These are phyloP conservation scores for Hygrophila difformis DNA, from an alignment of 257 asterid genomes.

Conservation along the genomic window DNA sequence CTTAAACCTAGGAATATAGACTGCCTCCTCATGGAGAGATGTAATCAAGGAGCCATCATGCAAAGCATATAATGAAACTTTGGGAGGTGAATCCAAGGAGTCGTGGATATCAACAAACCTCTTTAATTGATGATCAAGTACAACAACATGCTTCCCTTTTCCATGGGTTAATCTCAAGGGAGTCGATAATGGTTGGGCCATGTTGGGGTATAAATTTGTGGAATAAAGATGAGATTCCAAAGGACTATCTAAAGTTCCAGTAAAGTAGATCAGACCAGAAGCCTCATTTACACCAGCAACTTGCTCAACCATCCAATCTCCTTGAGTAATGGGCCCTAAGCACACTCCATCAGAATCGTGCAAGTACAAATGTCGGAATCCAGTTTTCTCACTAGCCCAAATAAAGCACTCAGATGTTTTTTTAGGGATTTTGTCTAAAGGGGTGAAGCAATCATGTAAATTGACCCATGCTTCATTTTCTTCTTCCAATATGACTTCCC, in stretches of 20 bases:
- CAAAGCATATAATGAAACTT: constrained; percentile 54
- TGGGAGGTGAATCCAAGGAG: constrained; percentile 67
- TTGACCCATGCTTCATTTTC: constrained; percentile 75
- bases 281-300: constrained; percentile 80
- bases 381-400: constrained; percentile 93
- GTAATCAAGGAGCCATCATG: constrained; percentile 51
- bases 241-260: constrained; percentile 72
- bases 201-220: constrained; percentile 41
- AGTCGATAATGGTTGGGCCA: constrained; percentile 22
- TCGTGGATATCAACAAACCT: constrained; percentile 72
- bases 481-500: constrained; percentile 64
- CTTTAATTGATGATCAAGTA: constrained; percentile 82
- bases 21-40: constrained; percentile 53
- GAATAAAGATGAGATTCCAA: constrained; percentile 80
- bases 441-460: constrained; percentile 84
- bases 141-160: constrained; percentile 70
- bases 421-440: constrained; percentile 53
- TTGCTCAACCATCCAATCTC: constrained; percentile 94
- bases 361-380: constrained; percentile 74
- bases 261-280: constrained; percentile 59
- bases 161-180: constrained; percentile 69
- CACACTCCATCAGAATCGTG: constrained; percentile 60
- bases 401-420: constrained; percentile 57
- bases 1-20: constrained; percentile 32
- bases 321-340: constrained; percentile 77